Evolutionary conservation across 2,329 filamentous ascomycete genomes (phyloP), one percentile per base, ranked within the genome.

Genomic region (Botrytis deweyae): DNA sequence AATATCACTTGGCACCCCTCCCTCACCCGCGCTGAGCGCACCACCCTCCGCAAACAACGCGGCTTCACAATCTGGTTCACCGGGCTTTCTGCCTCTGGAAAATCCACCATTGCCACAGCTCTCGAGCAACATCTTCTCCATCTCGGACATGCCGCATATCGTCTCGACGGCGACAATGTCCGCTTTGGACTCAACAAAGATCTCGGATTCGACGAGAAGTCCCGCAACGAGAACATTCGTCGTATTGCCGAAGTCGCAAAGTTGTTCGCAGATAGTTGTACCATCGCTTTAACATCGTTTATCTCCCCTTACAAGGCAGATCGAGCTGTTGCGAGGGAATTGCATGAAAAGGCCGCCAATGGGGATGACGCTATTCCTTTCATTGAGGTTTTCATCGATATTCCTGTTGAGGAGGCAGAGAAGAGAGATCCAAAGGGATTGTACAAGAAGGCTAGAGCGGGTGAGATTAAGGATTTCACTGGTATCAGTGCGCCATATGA

Each of bases 31-130:
- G 83, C 86, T 76, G 93, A 96, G 88, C 92, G 93, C 83, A 91
- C 89, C 84, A 82, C 87, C 78, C 85, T 89, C 79, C 93, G 94
- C 84, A 90, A 91, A 83, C 96, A 99, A 84, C 89, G 90, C 78
- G 96, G 96, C 82, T 92, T 97, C 83, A 99, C 96, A 74, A 91
- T 99, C 85, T 99, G 96, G 96, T 93, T 99, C 82, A 99, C 96
- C 1, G 96, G 96, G 72, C 93, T 99, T 77, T 97, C 93, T 55
- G 96, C 95, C 70, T 97, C 94, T 0, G 96, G 96, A 82, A 99
- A 99, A 86, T 98, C 95, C 70, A 99, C 96, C 74, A 93, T 99
- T 76, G 96, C 96, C 72, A 97, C 94, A 4, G 96, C 96, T 25
- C 92, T 99, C 59, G 96, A 99, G 87, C 95, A 98, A 86, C 94